Base-by-base conservation (phyloP, 1,284 basidiomycete species). In the Marasmius oreades region DNA sequence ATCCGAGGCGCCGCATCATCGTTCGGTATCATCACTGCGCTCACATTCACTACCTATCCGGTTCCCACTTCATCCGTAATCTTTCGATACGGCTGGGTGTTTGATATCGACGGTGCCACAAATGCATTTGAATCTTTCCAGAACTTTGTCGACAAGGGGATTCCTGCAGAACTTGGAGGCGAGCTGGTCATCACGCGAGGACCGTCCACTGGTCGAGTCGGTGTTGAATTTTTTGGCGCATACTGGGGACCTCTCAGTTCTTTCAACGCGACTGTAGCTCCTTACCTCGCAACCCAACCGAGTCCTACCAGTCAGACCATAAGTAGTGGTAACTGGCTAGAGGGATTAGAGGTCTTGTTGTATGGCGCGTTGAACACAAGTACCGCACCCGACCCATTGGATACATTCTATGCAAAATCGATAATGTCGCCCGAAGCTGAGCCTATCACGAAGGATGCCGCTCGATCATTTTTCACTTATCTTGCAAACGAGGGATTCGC, bases 21-120 rank as follows among this genome's bases (percentile, higher is more conserved):
- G 8, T 71, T 69, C 52, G 70, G 68, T 31, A 67, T 72, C 55
- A 64, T 68, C n/a, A 70, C 66, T 10, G 61, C 66, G 8, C 64
- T 65, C 54, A 63, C 64, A 10, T 63, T 67, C 56, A 53, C 64
- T 20, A 71, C 70, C 10, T 61, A 65, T 31, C 63, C 64, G 8
- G 67, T 63, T 59, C 70, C 52, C 2, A 52, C 23, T 47, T 58
- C 58, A 28, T 63, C 65, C 52, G 59, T 62, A 53, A 66, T 65
- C 37, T 66, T 59, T 54, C 50, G 53, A 10, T 66, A 59, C 42
- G 52, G 18, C 10, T 62, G 54, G 53, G 37, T 58, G 18, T 54
- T 64, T 34, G 54, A 55, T 31, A 56, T 59, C 10, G 34, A 50
- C 16, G 28, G 46, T 46, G 59, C 59, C 26, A 52, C 53, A 31